Evolutionary conservation across 495 filamentous ascomycete genomes (phyloP), one percentile per base, ranked within the genome.

Genomic region (Penicillium odoratum): DNA sequence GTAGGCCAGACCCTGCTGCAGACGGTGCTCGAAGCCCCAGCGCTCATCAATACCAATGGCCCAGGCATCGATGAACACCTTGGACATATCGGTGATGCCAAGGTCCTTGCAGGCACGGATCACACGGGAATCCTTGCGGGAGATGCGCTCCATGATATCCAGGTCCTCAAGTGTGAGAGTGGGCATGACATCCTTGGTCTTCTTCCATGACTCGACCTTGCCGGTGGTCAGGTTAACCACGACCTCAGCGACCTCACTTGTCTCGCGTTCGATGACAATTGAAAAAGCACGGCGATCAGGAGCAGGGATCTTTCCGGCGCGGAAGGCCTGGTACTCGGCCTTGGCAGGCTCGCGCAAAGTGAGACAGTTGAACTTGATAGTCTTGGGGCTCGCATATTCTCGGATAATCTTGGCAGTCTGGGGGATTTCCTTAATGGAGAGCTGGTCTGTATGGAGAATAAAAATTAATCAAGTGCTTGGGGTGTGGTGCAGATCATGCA

Each of bases 141-240:
- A 81, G 36, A 91, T 72, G 56, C 83, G 81, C 74, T 96, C 92
- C 51, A 93, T 91, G n/a, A 87, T 76, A 67, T 91, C 85, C 31
- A 95, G 75, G 65, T 96, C 91, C 67, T 95, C 91, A 79, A 96
- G 89, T 10, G 90, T 93, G 62, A 96, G 91, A 54, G 93, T 84
- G 18, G 91, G 91, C 75, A 94, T 90, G 48, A 92, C 84, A 18
- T 89, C 88, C 52, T 85, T 79, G 11, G 88, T 77, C 11, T 81
- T 71, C 62, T 89, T 87, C 88, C 89, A 95, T 28, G 78, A 76
- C 26, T 85, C 74, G 48, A 95, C 88, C 69, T 82, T 85, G 55
- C 80, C 81, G 7, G 84, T 88, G 34, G 78, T 80, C 10, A 85
- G 85, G 67, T 93, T 90, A 13, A 86, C 87, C 9, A 95, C 85